phyloP scores from a whole-genome alignment of 176 grass and related monocot genomes.

The Eremochloa ophiuroides region DNA sequence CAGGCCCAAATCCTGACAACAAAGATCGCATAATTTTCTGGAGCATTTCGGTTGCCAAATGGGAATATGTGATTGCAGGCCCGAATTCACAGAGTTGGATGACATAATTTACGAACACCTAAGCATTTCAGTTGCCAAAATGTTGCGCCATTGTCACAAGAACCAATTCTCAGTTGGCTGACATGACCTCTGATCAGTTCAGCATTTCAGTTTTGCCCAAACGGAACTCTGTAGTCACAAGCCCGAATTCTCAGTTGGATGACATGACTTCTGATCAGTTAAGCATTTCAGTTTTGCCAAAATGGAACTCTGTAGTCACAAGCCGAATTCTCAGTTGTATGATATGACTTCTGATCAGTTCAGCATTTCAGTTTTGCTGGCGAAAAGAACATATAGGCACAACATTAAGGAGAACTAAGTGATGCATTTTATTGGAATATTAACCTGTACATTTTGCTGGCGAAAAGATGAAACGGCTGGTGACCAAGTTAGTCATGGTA shows the following conservation, averaged over 20 bases:
- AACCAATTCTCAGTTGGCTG: too few relatives aligned
- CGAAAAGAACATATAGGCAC: background rate
- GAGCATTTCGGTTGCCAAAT: too few relatives aligned
- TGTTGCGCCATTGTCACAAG: too few relatives aligned
- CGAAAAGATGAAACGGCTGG: conserved; percentile 1
- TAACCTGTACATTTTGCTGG: conserved; percentile 59
- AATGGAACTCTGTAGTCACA: too few relatives aligned
- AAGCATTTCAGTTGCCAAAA: background rate
- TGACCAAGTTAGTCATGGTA: conserved; percentile 28
- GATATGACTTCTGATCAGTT: too few relatives aligned
- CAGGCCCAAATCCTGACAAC: background rate
- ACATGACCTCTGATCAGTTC: too few relatives aligned
- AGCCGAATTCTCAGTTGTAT: too few relatives aligned
- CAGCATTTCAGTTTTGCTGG: too few relatives aligned
- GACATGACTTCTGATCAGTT: background rate
- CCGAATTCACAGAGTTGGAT: too few relatives aligned
- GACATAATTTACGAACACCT: too few relatives aligned
- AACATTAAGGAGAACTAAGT: background rate
- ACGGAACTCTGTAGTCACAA: background rate
- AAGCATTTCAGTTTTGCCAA: background rate
- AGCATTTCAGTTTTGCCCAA: background rate
- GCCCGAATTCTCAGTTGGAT: background rate
- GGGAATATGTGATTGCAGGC: too few relatives aligned
- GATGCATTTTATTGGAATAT: conserved; percentile 51
- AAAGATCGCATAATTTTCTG: background rate